Evolutionary conservation across 1,284 basidiomycete genomes (phyloP).

Genomic region (Rhodotorula sp.): DNA sequence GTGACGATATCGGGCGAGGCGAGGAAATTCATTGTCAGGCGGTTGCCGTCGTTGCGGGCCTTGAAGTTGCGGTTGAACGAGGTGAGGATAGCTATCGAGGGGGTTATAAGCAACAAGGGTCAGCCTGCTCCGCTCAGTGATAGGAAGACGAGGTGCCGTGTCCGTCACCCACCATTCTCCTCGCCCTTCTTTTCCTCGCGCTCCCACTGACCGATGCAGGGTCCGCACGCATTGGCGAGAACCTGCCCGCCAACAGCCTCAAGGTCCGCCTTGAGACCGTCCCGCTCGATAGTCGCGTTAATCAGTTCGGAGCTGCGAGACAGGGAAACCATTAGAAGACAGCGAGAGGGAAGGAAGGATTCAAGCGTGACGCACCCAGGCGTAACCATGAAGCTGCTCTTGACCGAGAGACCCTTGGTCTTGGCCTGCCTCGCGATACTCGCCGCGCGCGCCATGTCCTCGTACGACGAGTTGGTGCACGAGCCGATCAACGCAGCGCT

Average conservation of each 20-base stretch:
- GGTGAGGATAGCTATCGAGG: slow-evolving; percentile 78
- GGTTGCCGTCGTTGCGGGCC: slow-evolving; percentile 95
- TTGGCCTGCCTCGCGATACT: slow-evolving; percentile 89
- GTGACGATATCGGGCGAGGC: slow-evolving; percentile 97
- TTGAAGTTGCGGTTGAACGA: slow-evolving; percentile 99
- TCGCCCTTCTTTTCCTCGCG: slow-evolving; percentile 83
- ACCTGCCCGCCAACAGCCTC: slow-evolving; percentile 87
- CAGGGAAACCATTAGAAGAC: neutral
- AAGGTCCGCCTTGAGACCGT: slow-evolving; percentile 74
- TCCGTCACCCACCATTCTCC: slow-evolving; percentile 72
- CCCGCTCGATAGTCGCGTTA: slow-evolving; percentile 94
- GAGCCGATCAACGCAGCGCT: slow-evolving; percentile 92
- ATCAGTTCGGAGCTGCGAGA: slow-evolving; percentile 79
- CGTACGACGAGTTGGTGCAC: slow-evolving; percentile 94
- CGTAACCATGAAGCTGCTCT: slow-evolving; percentile 94
- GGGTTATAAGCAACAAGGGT: neutral
- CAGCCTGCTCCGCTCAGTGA: neutral
- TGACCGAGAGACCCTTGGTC: slow-evolving; percentile 72
- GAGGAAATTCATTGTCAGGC: slow-evolving; percentile 95
- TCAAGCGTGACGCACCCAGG: slow-evolving; percentile 57
- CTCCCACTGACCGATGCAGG: slow-evolving; percentile 99
- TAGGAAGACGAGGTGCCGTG: neutral
- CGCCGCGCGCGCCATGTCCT: slow-evolving; percentile 72
- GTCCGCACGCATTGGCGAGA: slow-evolving; percentile 96
- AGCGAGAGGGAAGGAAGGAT: neutral